Base-by-base conservation (phyloP, 2,329 filamentous ascomycete genomes). In the Clonostachys sp. region DNA sequence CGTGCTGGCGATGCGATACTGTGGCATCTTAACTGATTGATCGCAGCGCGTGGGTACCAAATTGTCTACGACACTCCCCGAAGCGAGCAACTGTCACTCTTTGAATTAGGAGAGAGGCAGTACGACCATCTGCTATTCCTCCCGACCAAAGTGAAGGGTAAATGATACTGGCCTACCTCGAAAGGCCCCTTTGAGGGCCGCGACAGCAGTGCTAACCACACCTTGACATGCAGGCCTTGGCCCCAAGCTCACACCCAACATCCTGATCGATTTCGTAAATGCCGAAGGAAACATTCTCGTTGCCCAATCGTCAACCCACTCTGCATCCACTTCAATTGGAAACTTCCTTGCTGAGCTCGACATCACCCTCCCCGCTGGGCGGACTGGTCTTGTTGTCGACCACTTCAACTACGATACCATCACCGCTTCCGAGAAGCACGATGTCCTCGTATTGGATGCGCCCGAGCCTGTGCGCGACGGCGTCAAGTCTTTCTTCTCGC, bases 51-150 rank as follows among this genome's bases (percentile, higher is more conserved):
- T 64, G 92, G 91, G 55, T 97, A 88, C 68, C 74, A 86, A 51
- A 75, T 96, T 56, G 79, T 80, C 36, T 91, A 91, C 64, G 83
- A 91, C 65, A 91, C 90, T 8, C 89, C 90, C 51, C 94, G 94
- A 72, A 87, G 82, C 64, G 82, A 90, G 46, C 75, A 77, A 45
- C 72, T 97, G 58, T 78, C 81, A 45, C 77, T 99, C 55, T 95
- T 96, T 74, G 77, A 83, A 62, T 83, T 94, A 53, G 94, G 92
- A 63, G 89, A 94, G 72, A 84, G 87, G 65, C 83, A 81, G 53
- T 97, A 91, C 70, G 92, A 97, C 71, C 92, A 99, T 70, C 73
- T 97, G 54, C 69, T 97, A 54, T 78, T 99, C 57, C 82, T 97
- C 54, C 94, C 94, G 45, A 83, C 86, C 50, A 95, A 92, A 70